Evolutionary conservation across 441 rosid species (phyloP), one percentile per base, ranked within the genome.

Genomic region (Gossypium aridum): DNA sequence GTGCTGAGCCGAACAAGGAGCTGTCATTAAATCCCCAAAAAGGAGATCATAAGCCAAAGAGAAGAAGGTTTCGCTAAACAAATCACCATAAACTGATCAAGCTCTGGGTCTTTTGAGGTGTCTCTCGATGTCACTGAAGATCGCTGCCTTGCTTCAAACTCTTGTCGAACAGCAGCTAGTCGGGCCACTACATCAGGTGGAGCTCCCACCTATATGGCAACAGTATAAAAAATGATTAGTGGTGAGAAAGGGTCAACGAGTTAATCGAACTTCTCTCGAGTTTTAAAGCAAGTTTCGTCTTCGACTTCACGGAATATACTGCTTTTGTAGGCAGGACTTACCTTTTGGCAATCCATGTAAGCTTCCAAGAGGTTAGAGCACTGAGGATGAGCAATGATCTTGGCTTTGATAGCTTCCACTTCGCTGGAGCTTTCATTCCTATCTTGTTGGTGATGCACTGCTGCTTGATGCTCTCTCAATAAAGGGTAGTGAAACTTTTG

Each of bases 311-410:
- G 2, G 19, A 67, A 55, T 25, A 28, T 12, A 26, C 59, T 22
- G 12, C 56, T 13, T 31, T 57, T 3, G 20, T 34, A 47, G 26
- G 45, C 37, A 31, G 26, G 1, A 25, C 9, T 16, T 79, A 92
- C 99, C 97, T 93, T 96, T 79, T 93, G 98, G 81, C 99, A 96
- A 78, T 93, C 97, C 93, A 87, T 81, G 90, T 88, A 93, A 75
- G 97, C 98, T 84, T 93, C 89, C 67, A 96, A 70, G 59, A 96
- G 97, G 57, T 82, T 90, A 60, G 97, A 85, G 78, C 92, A 96
- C 73, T 92, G 96, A 73, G 99, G 97, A 75, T 96, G 99, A 67
- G 97, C 88, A 5, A 93, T 82, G 82, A 96, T 96, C 84, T 96
- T 96, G 26, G 97, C 97, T 77, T 96, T 96, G 75, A 96, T 91